Conservation (phyloP, 805 yeast species). For the Blastobotrys mokoenaii region DNA sequence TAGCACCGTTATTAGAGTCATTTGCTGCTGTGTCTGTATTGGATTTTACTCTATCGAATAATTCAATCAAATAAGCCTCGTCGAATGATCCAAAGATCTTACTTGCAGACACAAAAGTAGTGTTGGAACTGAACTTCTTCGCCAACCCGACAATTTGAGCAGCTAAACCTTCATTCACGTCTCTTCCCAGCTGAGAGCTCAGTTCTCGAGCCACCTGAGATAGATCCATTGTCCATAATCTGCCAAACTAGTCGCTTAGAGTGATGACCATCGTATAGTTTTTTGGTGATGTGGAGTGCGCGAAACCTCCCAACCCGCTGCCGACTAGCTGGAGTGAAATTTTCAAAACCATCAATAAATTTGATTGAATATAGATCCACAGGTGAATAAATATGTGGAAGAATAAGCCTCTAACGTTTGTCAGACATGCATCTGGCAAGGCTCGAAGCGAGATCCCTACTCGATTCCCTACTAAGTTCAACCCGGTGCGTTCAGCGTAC, state of each 20-base stretch:
- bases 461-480: constrained; percentile 48
- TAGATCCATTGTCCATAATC: too few relatives aligned
- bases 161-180: constrained; percentile 16
- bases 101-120: constrained; percentile 18
- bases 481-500: constrained; percentile 54
- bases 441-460: constrained; percentile 14
- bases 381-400: too few relatives aligned
- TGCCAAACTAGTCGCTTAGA: too few relatives aligned
- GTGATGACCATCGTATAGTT: neutral
- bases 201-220: too few relatives aligned
- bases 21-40: neutral
- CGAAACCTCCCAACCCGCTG: neutral
- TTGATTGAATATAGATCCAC: too few relatives aligned
- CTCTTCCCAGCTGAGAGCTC: constrained; percentile 9
- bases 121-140: constrained; percentile 4
- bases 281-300: neutral
- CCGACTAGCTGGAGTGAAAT: neutral
- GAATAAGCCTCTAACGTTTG: neutral
- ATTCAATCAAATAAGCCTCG: constrained; percentile 10
- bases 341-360: too few relatives aligned
- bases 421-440: constrained; percentile 2
- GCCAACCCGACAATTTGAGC: constrained; percentile 16
- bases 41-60: constrained; percentile 10
- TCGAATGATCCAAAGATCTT: constrained; percentile 22
- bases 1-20: neutral